Conservation (phyloP, 257 asterid genomes). For the Nicotiana paniculata region DNA sequence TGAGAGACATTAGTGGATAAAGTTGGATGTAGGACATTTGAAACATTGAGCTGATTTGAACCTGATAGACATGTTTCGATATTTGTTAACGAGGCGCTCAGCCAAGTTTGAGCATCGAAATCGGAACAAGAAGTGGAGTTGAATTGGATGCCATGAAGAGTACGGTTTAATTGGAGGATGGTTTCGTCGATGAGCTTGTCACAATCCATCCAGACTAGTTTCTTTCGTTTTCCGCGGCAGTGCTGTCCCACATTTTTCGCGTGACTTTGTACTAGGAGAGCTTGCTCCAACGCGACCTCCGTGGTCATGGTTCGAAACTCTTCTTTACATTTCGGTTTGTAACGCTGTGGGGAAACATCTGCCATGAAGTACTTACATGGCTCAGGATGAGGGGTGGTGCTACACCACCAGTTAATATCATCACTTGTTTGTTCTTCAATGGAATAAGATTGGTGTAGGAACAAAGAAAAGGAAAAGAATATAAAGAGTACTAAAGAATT, state of each 20-base stretch:
- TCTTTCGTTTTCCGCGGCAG: conserved; percentile 23
- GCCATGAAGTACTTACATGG: conserved; percentile 48
- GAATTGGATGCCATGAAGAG: conserved; percentile 22
- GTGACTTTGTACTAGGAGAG: conserved; percentile 20
- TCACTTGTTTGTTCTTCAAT: conserved; percentile 8
- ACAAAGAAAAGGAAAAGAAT: conserved; percentile 9
- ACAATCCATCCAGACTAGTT: conserved; percentile 41
- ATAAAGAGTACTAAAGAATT: conserved; percentile 1
- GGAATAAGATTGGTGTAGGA: conserved; percentile 10
- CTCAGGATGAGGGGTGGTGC: conserved; percentile 56
- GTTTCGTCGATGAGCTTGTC: conserved; percentile 40
- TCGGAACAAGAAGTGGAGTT: conserved; percentile 22
- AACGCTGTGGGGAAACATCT: background rate
- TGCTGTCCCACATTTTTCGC: conserved; percentile 17
- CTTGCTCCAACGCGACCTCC: conserved; percentile 47
- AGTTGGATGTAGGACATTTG: conserved; percentile 38
- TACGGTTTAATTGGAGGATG: conserved; percentile 38
- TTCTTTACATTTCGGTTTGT: conserved; percentile 26
- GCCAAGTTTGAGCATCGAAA: conserved; percentile 72
- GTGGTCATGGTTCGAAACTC: conserved; percentile 45
- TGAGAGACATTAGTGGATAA: conserved; percentile 36
- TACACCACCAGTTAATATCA: conserved; percentile 55
- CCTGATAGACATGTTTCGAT: conserved; percentile 51
- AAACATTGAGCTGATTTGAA: conserved; percentile 36
- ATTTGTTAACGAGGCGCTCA: conserved; percentile 60